Evolutionary conservation across 1,284 basidiomycete species (phyloP), one percentile per base, ranked within the genome.

Genomic region (Microbotryum lychnidis-dioicae): DNA sequence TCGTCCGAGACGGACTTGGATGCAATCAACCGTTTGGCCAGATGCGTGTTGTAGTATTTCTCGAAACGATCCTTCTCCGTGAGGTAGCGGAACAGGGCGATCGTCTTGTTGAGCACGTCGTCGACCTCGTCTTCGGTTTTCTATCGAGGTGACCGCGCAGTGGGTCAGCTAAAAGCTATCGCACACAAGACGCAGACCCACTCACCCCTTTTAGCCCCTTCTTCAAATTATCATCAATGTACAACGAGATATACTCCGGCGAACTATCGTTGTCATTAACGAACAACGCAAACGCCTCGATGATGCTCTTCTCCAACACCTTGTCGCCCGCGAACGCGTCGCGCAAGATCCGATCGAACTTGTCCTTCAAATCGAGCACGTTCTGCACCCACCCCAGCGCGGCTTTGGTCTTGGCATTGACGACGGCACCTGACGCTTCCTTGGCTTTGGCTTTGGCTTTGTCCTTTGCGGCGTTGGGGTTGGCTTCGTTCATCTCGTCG

Each of bases 1-100:
- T 99, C 96, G 73, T 98, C 96, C 1, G 91, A 94, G 3, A 93
- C 86, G 33, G 90, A 94, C 21, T 91, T 85, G 14, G 84, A 85
- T 50, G 85, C 83, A 33, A 98, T 81, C 10, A 99, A 79, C 48
- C 96, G 88, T 73, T 93, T 91, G 12, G 94, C 90, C 21, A 99
- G 84, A 74, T 98, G 96, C 25, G 82, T 82, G 77, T 98, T 98
- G 80, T 98, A 99, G 77, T 98, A 98, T 27, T 90, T 83, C 76
- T 99, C 96, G 73, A 99, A 99, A 25, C 93, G 84, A 74, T 99
- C 96, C 77, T 97, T 98, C 76, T 98, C 93, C 10, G 85, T 82
- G 63, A 98, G 80, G 78, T 87, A 98, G 60, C 96, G 84, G 83
- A 98, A 99, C 29, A 98, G 82, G 2, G 86, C 88, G 73, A 97